Base-by-base conservation (phyloP, 1,284 basidiomycete species). In the Moesziomyces aphidis region DNA sequence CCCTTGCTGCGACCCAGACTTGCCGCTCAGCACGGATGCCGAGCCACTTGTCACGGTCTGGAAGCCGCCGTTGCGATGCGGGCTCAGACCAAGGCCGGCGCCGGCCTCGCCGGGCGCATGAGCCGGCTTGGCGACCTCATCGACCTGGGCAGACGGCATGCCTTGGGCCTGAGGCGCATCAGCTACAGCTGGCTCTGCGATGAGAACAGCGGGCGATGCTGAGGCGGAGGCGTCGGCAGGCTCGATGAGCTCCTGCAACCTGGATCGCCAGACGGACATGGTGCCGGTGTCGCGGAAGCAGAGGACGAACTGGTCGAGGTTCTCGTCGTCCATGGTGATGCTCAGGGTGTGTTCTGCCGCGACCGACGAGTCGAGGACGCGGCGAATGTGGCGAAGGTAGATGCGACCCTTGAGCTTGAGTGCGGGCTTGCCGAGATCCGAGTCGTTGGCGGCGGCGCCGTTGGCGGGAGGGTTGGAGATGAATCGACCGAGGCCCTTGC, bases 291-390 rank as follows among this genome's bases (percentile, higher is more conserved):
- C 93, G 77, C 91, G 91, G 89, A 97, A 99, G 78, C 93, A 91
- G 55, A 99, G 89, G 79, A 97, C 94, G 86, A 99, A 97, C 48
- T 92, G 92, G 73, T 97, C 95, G 57, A 97, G 87, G 42, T 89
- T 88, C 82, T 96, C 94, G 82, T 97, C 94, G 85, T 95, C 93
- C 92, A 97, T 95, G 78, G 93, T 91, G 80, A 97, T 95, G 7
- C 93, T 95, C 73, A 97, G 87, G 79, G 91, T 93, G 86, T 94
- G 89, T 85, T 96, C 93, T 45, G 90, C 90, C 4, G 89, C 88
- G 1, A 91, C 89, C 4, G 90, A 91, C 26, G 91, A 90, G 65
- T 94, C 91, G 21, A 90, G 90, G 49, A 97, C 91, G 55, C 91
- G 90, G 76, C 91, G 91, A 85, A 98, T 95, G 85, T 97, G 95